These are phyloP conservation scores for Aspergillus egyptiacus DNA, from an alignment of 495 filamentous ascomycete species.

Conservation along the genomic window DNA sequence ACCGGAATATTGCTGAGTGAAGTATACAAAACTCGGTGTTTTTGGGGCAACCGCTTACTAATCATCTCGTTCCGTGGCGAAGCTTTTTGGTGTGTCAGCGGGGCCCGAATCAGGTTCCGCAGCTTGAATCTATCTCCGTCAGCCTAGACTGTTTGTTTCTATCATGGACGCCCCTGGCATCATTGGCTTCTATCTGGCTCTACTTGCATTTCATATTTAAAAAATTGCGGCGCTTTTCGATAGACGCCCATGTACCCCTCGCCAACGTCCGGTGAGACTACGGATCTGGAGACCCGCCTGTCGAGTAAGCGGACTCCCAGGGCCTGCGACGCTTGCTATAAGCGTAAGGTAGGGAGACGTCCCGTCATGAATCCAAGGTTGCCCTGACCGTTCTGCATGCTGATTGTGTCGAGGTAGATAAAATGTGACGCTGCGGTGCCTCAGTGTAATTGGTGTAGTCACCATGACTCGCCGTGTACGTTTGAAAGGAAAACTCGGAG, in stretches of 20 bases:
- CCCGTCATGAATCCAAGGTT: background rate
- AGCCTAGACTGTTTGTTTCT: background rate
- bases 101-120: background rate
- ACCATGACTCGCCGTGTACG: constrained; percentile 45
- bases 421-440: constrained; percentile 44
- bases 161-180: too few species aligned
- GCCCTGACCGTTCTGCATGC: too few species aligned
- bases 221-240: background rate
- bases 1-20: too few species aligned
- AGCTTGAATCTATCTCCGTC: background rate
- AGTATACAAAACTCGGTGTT: too few species aligned
- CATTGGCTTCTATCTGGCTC: too few species aligned
- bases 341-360: constrained; percentile 32
- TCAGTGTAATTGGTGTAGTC: constrained; percentile 49
- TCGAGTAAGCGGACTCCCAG: constrained; percentile 30
- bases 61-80: background rate
- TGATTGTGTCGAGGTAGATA: constrained; percentile 30
- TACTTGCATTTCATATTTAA: background rate
- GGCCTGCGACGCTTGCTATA: constrained; percentile 49
- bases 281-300: constrained; percentile 16
- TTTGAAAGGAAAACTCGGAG: constrained; percentile 36
- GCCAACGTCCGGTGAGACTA: constrained; percentile 15
- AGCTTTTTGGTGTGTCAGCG: background rate
- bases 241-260: constrained; percentile 18
- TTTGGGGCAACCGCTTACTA: too few species aligned